These are phyloP conservation scores for Vitis vinifera DNA, from an alignment of 164 flowering plant genomes.

Conservation along the genomic window ASM3070453v1 NC_081815.1:9354001-9354500, in stretches of 20 bases:
- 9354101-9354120: constrained; percentile 19
- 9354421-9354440: background rate
- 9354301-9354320: constrained; percentile 22
- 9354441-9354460: background rate
- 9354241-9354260: constrained; percentile 71
- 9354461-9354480: too few species aligned
- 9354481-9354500: too few species aligned
- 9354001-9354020: background rate
- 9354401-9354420: too few species aligned
- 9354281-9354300: constrained; percentile 82
- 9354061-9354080: constrained; percentile 94
- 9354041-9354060: constrained; percentile 80
- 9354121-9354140: background rate
- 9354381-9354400: too few species aligned
- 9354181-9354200: constrained; percentile 35
- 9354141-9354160: background rate
- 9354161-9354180: too few species aligned
- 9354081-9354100: constrained; percentile 97
- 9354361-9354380: too few species aligned
- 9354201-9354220: constrained; percentile 71
- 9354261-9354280: constrained; percentile 92
- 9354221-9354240: constrained; percentile 74
- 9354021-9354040: constrained; percentile 93
- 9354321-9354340: too few species aligned
- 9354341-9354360: too few species aligned